Evolutionary conservation across 495 filamentous ascomycete species (phyloP), one percentile per base, ranked within the genome.

Genomic region (Aspergillus hancockii): DNA sequence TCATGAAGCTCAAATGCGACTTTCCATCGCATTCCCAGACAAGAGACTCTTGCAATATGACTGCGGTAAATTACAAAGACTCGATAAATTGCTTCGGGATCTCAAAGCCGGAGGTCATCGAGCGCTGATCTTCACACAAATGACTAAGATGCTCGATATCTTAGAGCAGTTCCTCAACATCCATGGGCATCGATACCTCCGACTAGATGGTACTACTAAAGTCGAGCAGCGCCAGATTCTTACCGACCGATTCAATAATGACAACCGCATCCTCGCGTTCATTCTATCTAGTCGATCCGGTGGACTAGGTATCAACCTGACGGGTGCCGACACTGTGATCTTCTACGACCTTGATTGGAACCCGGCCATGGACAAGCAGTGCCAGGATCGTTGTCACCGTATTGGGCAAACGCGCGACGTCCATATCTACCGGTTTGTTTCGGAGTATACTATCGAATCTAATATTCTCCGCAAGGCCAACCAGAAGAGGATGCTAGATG

Each of bases 271-370:
- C 63, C 83, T 93, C 10, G 91, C 88, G 54, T 97, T 98, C 76
- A 99, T 99, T 69, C 83, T 98, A 13, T 96, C 92, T 2, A 95
- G 90, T 57, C 87, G 95, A 47, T 97, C 95, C 1, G 95, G 95
- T 56, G 95, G 95, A 51, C 78, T 99, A 1, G 95, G 95, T 52
- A 97, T 98, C 67, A 98, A 98, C 67, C 78, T 99, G 16, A 98
- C 94, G 0, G 95, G 94, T 32, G 95, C 95, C 23, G 94, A 97
- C 71, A 96, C 94, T 0, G 95, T 99, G 67, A 98, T 99, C 67
- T 99, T 99, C 76, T 99, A 99, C 75, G 95, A 99, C 71, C 84
- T 97, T 45, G 95, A 99, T 74, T 99, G 95, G 95, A 99, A 99
- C 64, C 95, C 95, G 0, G 95, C 95, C 12, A 99, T 99, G 95